phyloP scores from a whole-genome alignment of 2,329 filamentous ascomycete genomes.

The Magnaporthiopsis incrustans region DNA sequence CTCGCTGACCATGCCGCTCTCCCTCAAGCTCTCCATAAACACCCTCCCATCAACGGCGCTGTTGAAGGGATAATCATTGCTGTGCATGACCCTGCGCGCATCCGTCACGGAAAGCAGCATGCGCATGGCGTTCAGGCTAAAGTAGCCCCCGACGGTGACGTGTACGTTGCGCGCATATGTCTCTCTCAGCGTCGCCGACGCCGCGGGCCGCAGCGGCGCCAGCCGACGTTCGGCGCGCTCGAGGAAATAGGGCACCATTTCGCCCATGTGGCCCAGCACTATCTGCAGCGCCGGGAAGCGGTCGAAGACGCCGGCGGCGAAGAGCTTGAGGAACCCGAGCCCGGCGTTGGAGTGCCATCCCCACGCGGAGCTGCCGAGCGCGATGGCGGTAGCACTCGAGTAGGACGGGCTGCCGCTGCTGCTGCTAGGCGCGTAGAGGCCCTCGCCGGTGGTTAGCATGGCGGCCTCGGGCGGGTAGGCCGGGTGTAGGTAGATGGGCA shows the following conservation, averaged over 20 bases:
- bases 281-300: slow-evolving; percentile 44
- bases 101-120: slow-evolving; percentile 34
- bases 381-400: slow-evolving; percentile 15
- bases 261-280: slow-evolving; percentile 44
- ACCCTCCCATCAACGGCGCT: slow-evolving; percentile 37
- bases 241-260: slow-evolving; percentile 46
- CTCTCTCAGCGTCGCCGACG: slow-evolving; percentile 18
- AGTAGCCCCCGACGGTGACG: slow-evolving; percentile 48
- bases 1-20: slow-evolving; percentile 38
- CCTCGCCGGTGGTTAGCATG: slow-evolving; percentile 20
- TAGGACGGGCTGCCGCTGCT: slow-evolving; percentile 2
- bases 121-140: slow-evolving; percentile 39
- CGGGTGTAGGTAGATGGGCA: slow-evolving; percentile 36
- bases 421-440: slow-evolving; percentile 18
- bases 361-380: slow-evolving; percentile 33
- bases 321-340: slow-evolving; percentile 40
- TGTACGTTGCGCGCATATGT: slow-evolving; percentile 50
- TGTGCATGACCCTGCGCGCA: slow-evolving; percentile 45
- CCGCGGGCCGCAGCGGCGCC: slow-evolving; percentile 15
- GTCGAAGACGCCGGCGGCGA: slow-evolving; percentile 46
- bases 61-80: slow-evolving; percentile 49
- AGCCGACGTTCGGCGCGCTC: slow-evolving; percentile 28
- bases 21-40: slow-evolving; percentile 39
- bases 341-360: slow-evolving; percentile 44
- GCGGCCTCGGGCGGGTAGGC: slow-evolving; percentile 22